These are phyloP conservation scores for Auriscalpium vulgare DNA, from an alignment of 768 basidiomycete species.

Conservation along the genomic window DNA sequence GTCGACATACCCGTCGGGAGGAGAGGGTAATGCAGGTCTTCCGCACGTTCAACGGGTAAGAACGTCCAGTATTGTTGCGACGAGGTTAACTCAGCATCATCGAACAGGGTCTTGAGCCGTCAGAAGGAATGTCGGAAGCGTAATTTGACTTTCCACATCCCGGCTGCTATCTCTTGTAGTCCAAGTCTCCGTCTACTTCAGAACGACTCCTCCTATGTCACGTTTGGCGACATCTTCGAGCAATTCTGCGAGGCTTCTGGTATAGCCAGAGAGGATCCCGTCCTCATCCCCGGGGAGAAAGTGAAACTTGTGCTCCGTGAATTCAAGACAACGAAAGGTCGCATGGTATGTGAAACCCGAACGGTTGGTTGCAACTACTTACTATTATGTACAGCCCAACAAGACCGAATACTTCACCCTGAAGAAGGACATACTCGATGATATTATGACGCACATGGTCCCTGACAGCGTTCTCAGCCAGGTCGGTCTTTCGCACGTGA, in stretches of 20 bases:
- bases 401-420: constrained; percentile 61
- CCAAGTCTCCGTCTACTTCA: constrained; percentile 81
- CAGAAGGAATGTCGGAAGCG: constrained; percentile 93
- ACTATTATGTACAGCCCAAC: constrained; percentile 32
- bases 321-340: constrained; percentile 35
- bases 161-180: constrained; percentile 77
- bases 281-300: constrained; percentile 80
- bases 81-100: not conserved
- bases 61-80: not conserved
- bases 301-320: constrained; percentile 62
- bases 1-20: constrained; percentile 82
- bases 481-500: constrained; percentile 34
- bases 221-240: constrained; percentile 91
- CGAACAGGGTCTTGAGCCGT: constrained; percentile 64
- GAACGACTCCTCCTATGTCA: constrained; percentile 85
- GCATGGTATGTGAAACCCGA: constrained; percentile 27
- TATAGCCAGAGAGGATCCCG: constrained; percentile 80
- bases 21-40: constrained; percentile 88
- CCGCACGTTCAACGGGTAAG: constrained; percentile 89
- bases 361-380: not conserved
- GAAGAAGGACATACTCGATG: constrained; percentile 83
- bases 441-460: constrained; percentile 78
- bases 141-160: constrained; percentile 86
- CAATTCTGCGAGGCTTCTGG: constrained; percentile 70
- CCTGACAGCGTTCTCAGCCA: constrained; percentile 82